A percentile compares a stretch with the other conserved stretches of the same genome.
Evolutionary conservation across 495 filamentous ascomycete species (phyloP).

Genomic region (Trichodelitschia bisporula): DNA sequence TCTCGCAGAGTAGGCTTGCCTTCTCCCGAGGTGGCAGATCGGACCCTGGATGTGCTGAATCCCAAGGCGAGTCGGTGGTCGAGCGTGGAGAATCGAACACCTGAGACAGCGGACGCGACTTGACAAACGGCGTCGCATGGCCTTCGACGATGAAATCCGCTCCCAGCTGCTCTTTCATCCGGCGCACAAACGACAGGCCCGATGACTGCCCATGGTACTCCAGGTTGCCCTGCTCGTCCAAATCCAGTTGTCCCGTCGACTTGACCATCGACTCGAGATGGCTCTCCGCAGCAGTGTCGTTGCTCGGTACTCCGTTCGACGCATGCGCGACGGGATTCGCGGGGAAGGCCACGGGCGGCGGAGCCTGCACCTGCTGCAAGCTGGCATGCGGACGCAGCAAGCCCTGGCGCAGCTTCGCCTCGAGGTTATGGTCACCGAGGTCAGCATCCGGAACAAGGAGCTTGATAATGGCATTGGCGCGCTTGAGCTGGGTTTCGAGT

Average conservation of each 20-base stretch:
- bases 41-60: slow-evolving; percentile 10
- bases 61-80: slow-evolving; percentile 31
- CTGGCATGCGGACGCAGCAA: slow-evolving; percentile 10
- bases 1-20: slow-evolving; percentile 44
- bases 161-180: slow-evolving; percentile 73
- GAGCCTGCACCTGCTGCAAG: too few species aligned
- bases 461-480: slow-evolving; percentile 56
- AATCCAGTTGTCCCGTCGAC: slow-evolving; percentile 65
- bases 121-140: slow-evolving; percentile 15
- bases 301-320: not conserved
- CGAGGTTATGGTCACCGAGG: slow-evolving; percentile 58
- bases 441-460: slow-evolving; percentile 58
- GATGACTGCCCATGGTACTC: slow-evolving; percentile 92
- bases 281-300: slow-evolving; percentile 24
- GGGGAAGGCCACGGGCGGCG: slow-evolving; percentile 3
- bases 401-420: slow-evolving; percentile 28
- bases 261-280: slow-evolving; percentile 88
- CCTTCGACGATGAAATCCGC: slow-evolving; percentile 27
- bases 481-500: slow-evolving; percentile 59
- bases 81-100: slow-evolving; percentile 54
- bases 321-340: slow-evolving; percentile 4
- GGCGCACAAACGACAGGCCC: slow-evolving; percentile 60
- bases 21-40: slow-evolving; percentile 41
- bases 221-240: slow-evolving; percentile 79
- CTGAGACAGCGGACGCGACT: slow-evolving; percentile 18